Evolutionary conservation across 768 basidiomycete genomes (phyloP), one percentile per base, ranked within the genome.

Genomic region (Termitomyces sp.): DNA sequence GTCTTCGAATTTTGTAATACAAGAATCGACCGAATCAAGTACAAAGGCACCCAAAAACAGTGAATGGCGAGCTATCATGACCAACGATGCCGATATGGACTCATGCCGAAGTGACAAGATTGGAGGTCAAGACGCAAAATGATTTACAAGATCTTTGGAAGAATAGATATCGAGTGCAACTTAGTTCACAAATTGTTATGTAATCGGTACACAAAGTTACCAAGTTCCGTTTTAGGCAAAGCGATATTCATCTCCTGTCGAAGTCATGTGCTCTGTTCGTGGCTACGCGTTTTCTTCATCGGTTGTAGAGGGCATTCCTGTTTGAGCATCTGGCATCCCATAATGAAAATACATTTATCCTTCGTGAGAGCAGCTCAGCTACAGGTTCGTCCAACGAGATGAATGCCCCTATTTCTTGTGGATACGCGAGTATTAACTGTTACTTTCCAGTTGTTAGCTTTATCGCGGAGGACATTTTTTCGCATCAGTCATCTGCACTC

Each of bases 11-110:
- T 30, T 39, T 13, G 22, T 12, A 53, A 45, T 58, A 58, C 57
- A 58, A 58, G 41, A 49, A 50, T 36, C 36, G 15, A 16, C n/a
- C 39, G 54, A 55, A 55, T 55, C 33, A 22, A 54, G 48, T 33
- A 50, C 30, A 58, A 51, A 27, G 57, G 16, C 54, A 55, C 9
- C 7, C 42, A 18, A 34, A 15, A 42, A 53, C 15, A 13, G 12
- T 36, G 13, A 30, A 39, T 30, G 18, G 6, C 24, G 30, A 1
- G 37, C 12, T 3, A 27, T 12, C 37, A n/a, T n/a, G 18, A 13
- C 11, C 2, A 22, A 5, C 3, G 13, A 50, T n/a, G 6, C 48
- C 20, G 13, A 34, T 20, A 15, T 34, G 3, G 1, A 15, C 12
- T 12, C 12, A 15, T 36, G 12, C 15, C 20, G 20, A 50, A 33